Base-by-base conservation (phyloP, 1,284 basidiomycete genomes). In the Xerocomus minutiporus region DNA sequence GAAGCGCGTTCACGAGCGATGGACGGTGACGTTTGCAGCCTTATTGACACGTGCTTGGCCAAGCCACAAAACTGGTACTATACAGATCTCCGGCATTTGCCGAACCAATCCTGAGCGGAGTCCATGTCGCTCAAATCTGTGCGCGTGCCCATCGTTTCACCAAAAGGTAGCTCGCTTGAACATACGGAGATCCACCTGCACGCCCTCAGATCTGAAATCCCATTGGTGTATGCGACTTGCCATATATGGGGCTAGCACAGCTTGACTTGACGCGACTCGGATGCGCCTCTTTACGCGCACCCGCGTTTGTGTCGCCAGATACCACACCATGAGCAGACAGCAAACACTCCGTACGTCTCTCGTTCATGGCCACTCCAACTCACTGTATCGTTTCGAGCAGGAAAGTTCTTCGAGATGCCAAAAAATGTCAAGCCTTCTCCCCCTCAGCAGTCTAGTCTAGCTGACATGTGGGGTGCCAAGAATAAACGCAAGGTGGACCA, bases 341-440 rank as follows among this genome's bases (percentile, higher is more conserved):
- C 83, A 83, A 67, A 88, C 87, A 3, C 75, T 89, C 42, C 82
- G 86, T 84, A 54, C n/a, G 71, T 62, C 20, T 36, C 36, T 41
- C 31, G 34, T 32, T 8, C 8, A 7, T 28, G 13, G 31, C 20
- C 12, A 40, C 12, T 13, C 12, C 39, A 40, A 13, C 20, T 39
- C 23, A 12, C 3, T 7, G 15, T 3, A 40, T 13, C 6, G 2
- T 11, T 20, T 12, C 1, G 36, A 59, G 61, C 61, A 85, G 84
- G 78, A 36, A 88, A 81, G 61, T 89, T 87, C 75, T 81, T 90
- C 57, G 74, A 77, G 48, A 86, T 88, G 83, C 84, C 88, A 0
- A 77, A 78, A 57, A 76, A 75, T 38, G 65, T 69, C 40, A 88
- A 86, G 66, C 60, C 78, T 26, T 68, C 83, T 2, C 83, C 84